Evolutionary conservation across 1,284 basidiomycete genomes (phyloP), one percentile per base, ranked within the genome.

Genomic region (Athelia psychrophila): DNA sequence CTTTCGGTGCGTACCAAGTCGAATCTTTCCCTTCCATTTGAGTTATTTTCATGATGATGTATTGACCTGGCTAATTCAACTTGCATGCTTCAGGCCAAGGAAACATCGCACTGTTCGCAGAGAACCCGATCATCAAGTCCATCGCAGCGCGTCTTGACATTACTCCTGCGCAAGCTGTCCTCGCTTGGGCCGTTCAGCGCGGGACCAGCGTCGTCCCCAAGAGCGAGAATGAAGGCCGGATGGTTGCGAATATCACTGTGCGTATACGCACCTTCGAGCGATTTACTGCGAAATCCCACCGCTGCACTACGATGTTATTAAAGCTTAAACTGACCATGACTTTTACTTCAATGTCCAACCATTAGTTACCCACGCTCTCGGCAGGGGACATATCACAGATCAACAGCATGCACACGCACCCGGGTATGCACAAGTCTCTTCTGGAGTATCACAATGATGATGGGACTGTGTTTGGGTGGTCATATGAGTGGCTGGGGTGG

Each of bases 401-500:
- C 16, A 64, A 74, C 47, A 53, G 53, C 3, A 60, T 80, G 13
- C 78, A 81, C 59, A 62, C 59, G 49, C 59, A 71, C 51, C 72
- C 75, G 3, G 76, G 74, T 6, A 75, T 73, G 75, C 78, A 81
- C 59, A 68, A 64, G 35, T 73, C 75, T 3, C 53, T 73, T 13
- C 50, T 55, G 13, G 72, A 68, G 52, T 66, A 70, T 51, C 50
- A 61, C 27, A 12, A 35, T 35, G 56, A 63, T 4, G 68, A 70
- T 30, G 71, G 70, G 2, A 64, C 61, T 3, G 67, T 78, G 4
- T 71, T 74, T 49, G 78, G 78, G 2, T 81, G 78, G 78, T 76
- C 74, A 23, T 77, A 76, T 50, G 76, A 78, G 50, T 66, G 72
- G 52, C 58, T 80, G 19, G 78, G 77, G 4, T 81, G 79, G 79